Evolutionary conservation across 768 basidiomycete genomes (phyloP), one percentile per base, ranked within the genome.

Genomic region (Suillus weaverae): DNA sequence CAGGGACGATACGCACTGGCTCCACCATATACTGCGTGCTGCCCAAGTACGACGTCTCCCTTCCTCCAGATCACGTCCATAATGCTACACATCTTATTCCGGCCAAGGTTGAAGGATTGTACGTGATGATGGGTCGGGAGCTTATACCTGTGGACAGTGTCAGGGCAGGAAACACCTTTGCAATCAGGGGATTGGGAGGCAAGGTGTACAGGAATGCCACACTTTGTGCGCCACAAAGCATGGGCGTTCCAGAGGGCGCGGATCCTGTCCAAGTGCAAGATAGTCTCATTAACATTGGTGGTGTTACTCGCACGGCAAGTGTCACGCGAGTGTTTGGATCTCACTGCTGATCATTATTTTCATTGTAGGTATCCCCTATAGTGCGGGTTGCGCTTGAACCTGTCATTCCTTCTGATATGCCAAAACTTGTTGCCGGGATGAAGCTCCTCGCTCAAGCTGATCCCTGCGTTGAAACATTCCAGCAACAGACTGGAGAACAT

Each of bases 101-200:
- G 10, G 83, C 89, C 30, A 81, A 80, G n/a, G 86, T 96, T 16
- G 85, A 88, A 64, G 89, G 87, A 7, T 76, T 99, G 60, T 99
- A 98, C 76, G 85, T 91, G 57, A 98, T 99, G 94, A 99, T 99
- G 97, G 97, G 97, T 3, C 81, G 94, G 50, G 96, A 98, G 72
- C 82, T 99, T n/a, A 88, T 93, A 0, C 82, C 89, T 0, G 93
- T 97, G 3, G 82, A 91, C 26, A 82, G 81, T 65, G 95, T 99
- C 1, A 85, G 85, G 36, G 95, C 97, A 2, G 97, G 97, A 9
- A 96, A 97, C 72, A 92, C 96, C 5, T 99, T 98, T 68, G 97
- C 96, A 2, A 87, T 98, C 67, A 89, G 82, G 67, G 97, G 97
- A 0, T 76, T 99, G 63, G 93, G 92, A 70, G 93, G 95, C 1